Evolutionary conservation across 345 rosid genomes (phyloP), one percentile per base, ranked within the genome.

Genomic region (Tarenaya hassleriana): DNA sequence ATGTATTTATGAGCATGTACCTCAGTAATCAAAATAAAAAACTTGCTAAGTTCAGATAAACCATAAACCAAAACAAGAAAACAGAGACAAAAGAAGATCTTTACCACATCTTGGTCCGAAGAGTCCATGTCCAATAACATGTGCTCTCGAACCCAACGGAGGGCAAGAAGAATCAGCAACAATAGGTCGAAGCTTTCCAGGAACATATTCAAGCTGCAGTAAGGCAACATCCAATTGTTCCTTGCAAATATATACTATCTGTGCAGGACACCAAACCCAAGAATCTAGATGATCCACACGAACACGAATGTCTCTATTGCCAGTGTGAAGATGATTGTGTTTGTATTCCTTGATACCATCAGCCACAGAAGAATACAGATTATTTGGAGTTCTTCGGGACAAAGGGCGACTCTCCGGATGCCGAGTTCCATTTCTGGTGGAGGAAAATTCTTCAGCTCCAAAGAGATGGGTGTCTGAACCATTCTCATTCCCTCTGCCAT

Each of bases 91-190:
- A 4, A 32, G 47, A 34, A 35, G 38, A 45, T 40, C 14, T 53
- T 61, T 77, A 87, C 96, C 96, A 56, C 95, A 71, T 84, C 80
- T 76, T 38, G 95, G 97, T 66, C 94, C 95, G 24, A 79, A 82
- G 14, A 89, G 75, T 49, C 94, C 97, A 58, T 89, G 95, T 48
- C 95, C 97, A 60, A 88, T 75, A 44, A 92, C 78, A 69, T 73
- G 85, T 15, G 75, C 87, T 55, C 75, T 60, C 43, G 96, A 71
- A 60, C 95, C 98, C 69, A 77, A 57, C 58, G 73, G 43, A 32
- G 96, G 88, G 56, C 69, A 72, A 13, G 65, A 51, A 64, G 65
- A 68, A 45, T 78, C 72, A 45, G 75, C 70, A 52, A 40, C 38
- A 54, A 85, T 74, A 34, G 88, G 79, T 43, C 59, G 70, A 38